These are phyloP conservation scores for Ceratobasidium sp. DNA, from an alignment of 1,284 basidiomycete species.

Conservation along the genomic window DNA sequence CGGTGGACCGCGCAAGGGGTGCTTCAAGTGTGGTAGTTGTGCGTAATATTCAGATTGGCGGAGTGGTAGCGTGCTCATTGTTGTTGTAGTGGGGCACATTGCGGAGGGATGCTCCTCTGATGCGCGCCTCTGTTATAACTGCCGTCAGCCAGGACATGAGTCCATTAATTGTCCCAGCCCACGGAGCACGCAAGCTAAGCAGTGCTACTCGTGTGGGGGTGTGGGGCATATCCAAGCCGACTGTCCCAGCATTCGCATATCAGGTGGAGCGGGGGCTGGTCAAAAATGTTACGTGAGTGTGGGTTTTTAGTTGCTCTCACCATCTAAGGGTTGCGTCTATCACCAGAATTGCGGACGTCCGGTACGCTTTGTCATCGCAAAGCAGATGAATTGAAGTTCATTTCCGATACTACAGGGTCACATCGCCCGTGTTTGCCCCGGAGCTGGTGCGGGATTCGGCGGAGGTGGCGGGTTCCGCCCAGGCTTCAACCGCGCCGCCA, in stretches of 20 bases:
- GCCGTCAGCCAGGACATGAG: constrained; percentile 89
- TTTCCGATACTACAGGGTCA: constrained; percentile 59
- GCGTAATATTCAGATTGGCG: constrained; percentile 8
- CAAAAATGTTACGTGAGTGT: constrained; percentile 85
- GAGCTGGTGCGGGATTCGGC: constrained; percentile 57
- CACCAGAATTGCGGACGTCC: constrained; percentile 77
- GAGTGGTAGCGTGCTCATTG: constrained; percentile 47
- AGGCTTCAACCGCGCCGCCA: background rate
- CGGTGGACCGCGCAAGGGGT: constrained; percentile 65
- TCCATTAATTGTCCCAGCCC: constrained; percentile 86
- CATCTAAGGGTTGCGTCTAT: background rate
- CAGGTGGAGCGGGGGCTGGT: constrained; percentile 61
- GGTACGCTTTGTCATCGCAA: constrained; percentile 53
- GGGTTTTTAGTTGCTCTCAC: background rate
- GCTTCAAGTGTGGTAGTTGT: constrained; percentile 68
- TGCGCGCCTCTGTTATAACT: constrained; percentile 91
- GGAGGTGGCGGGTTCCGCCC: constrained; percentile 55
- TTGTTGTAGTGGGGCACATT: constrained; percentile 80
- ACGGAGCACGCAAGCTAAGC: constrained; percentile 77
- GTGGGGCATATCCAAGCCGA: constrained; percentile 83
- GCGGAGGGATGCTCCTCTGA: constrained; percentile 89
- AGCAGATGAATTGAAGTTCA: background rate
- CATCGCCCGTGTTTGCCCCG: constrained; percentile 78
- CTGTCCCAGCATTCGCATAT: constrained; percentile 68
- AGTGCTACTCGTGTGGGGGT: constrained; percentile 83